phyloP scores from a whole-genome alignment of 164 flowering plant genomes.

The Piper longum region DNA sequence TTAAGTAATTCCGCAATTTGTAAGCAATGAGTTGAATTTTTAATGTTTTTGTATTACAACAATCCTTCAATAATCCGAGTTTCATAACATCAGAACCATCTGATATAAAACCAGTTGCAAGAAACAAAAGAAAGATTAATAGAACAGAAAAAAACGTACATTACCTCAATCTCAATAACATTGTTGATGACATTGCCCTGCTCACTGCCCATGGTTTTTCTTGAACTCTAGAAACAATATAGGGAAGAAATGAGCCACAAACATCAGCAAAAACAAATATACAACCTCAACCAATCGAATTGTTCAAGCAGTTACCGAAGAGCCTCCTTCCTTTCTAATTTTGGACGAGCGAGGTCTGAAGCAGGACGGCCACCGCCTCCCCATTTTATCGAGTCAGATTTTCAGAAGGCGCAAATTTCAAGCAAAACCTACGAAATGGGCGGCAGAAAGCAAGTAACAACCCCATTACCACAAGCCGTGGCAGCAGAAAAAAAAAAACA shows the following conservation, averaged over 20 bases:
- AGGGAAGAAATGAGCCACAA: background rate
- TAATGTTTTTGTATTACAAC: too few relatives aligned
- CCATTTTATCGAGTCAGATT: conserved; percentile 21
- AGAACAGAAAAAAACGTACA: too few relatives aligned
- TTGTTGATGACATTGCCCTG: too few relatives aligned
- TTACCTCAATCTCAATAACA: too few relatives aligned
- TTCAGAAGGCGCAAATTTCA: conserved; percentile 4
- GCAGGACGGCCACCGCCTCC: conserved; percentile 21
- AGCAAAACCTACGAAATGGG: conserved; percentile 35
- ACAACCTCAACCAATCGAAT: too few relatives aligned
- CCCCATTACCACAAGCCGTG: background rate
- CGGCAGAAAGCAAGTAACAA: conserved; percentile 21
- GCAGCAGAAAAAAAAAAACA: background rate
- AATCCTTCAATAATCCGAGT: too few relatives aligned
- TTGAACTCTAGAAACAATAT: too few relatives aligned
- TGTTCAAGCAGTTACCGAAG: conserved; percentile 12
- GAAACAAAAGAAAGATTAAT: too few relatives aligned
- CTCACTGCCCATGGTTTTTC: too few relatives aligned
- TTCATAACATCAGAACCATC: too few relatives aligned
- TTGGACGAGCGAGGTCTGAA: conserved; percentile 17
- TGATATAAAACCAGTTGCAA: too few relatives aligned
- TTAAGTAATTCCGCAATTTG: background rate
- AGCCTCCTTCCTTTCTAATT: conserved; percentile 5
- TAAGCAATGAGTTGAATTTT: too few relatives aligned
- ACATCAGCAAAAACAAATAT: background rate